Evolutionary conservation across 495 filamentous ascomycete genomes (phyloP), one percentile per base, ranked within the genome.

Genomic region (Chaetomium fimeti): DNA sequence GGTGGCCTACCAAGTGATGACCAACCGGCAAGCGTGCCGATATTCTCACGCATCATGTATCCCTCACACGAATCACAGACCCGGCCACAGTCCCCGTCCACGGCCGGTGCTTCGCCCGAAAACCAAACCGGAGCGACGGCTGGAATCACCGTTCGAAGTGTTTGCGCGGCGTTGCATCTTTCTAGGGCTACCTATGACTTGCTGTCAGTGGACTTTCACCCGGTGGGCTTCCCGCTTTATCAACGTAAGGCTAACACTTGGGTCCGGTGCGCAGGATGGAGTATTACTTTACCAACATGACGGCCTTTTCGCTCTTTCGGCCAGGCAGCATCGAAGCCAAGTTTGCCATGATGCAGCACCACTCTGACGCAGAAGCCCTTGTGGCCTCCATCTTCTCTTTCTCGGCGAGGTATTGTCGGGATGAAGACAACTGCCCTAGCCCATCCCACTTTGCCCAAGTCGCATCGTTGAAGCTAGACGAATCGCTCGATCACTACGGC

Each of bases 11-110:
- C 28, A 40, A 15, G n/a, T 40, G 15, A 18, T 15, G 16, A 15
- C 51, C 53, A 56, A 13, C 53, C 53, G 11, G 20, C 53, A 11
- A 56, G 53, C 20, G 53, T 18, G 2, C 53, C 53, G 3, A 56
- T 40, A n/a, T 56, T 56, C 32, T 56, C 53, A 7, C 53, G 53
- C 3, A 56, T 56, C 16, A 56, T 56, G 53, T 56, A 56, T 56
- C 53, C 53, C 29, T 56, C 53, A 6, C 53, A 56, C 29, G 53
- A 40, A 15, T n/a, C 29, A 36, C 53, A 56, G 15, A 56, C 53
- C 5, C 53, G 53, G 3, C 53, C 53, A 12, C 53, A 56, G 29
- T 56, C 53, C 11, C 53, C 53, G 16, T 22, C 53, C 18, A 38
- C 28, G 4, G 53, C 12, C 53, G 18, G 13, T n/a, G 25, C 32